A percentile compares a stretch with the other conserved stretches of the same genome.
Conservation (phyloP, 495 filamentous ascomycete species). For the Xylaria longipes region DNA sequence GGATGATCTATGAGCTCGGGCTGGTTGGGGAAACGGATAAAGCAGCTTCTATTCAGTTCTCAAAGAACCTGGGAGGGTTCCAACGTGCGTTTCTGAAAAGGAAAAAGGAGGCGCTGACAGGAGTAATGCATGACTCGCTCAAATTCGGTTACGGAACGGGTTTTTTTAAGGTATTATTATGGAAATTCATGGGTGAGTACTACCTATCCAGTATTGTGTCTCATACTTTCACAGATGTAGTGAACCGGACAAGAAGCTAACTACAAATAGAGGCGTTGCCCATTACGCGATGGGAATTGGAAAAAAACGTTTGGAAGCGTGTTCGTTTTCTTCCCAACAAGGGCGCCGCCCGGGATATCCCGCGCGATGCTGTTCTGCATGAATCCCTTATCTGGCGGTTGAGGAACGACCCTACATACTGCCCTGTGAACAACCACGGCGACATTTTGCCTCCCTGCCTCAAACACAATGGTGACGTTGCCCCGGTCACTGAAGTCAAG, state of each 20-base stretch:
- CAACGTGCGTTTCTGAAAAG: constrained; percentile 32
- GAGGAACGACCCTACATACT: constrained; percentile 62
- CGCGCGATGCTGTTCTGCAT: constrained; percentile 67
- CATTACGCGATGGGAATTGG: constrained; percentile 44
- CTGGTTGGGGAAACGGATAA: constrained; percentile 32
- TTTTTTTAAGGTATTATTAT: constrained; percentile 35
- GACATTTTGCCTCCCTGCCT: constrained; percentile 28
- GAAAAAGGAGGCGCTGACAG: constrained; percentile 32
- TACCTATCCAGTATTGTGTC: background rate
- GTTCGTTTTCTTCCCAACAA: constrained; percentile 61
- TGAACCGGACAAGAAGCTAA: background rate
- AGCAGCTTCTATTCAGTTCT: constrained; percentile 34
- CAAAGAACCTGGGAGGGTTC: constrained; percentile 31
- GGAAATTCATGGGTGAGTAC: constrained; percentile 43
- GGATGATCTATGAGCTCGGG: constrained; percentile 50
- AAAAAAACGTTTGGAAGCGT: constrained; percentile 40
- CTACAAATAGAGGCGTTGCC: constrained; percentile 43
- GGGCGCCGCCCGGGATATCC: constrained; percentile 73
- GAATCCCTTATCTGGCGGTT: constrained; percentile 67
- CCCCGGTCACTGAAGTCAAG: constrained; percentile 18
- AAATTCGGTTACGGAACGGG: constrained; percentile 34
- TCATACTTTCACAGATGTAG: background rate
- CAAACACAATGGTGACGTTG: constrained; percentile 29
- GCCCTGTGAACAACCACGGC: constrained; percentile 64
- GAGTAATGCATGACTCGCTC: constrained; percentile 39